Evolutionary conservation across 2,329 filamentous ascomycete species (phyloP).

Genomic region (Orbilia ellipsospora): DNA sequence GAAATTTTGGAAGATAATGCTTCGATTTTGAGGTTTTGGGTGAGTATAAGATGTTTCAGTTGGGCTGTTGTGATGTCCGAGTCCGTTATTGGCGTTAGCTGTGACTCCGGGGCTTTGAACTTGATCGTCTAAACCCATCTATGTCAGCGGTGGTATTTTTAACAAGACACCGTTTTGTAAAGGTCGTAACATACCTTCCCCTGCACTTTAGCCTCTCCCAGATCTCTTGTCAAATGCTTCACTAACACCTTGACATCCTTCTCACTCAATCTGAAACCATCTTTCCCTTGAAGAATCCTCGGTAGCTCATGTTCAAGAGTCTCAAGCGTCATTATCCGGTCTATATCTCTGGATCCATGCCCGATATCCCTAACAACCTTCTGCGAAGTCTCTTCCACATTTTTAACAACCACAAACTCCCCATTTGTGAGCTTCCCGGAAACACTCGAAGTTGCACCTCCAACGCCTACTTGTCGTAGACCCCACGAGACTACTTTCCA

Average conservation of each 20-base stretch:
- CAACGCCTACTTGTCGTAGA: constrained; percentile 55
- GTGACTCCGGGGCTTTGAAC: constrained; percentile 71
- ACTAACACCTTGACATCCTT: constrained; percentile 77
- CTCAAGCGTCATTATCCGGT: constrained; percentile 74
- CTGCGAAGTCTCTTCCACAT: constrained; percentile 71
- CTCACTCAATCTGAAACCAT: constrained; percentile 68
- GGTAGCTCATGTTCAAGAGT: constrained; percentile 72
- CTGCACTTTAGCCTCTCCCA: constrained; percentile 66
- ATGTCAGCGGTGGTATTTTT: constrained; percentile 63
- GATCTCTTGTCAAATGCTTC: constrained; percentile 76
- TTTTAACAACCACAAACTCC: constrained; percentile 67
- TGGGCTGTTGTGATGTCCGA: constrained; percentile 86
- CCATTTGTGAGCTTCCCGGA: constrained; percentile 62
- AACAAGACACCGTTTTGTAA: constrained; percentile 12
- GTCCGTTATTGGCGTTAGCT: constrained; percentile 71
- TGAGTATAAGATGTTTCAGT: constrained; percentile 76
- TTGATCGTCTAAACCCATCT: constrained; percentile 76
- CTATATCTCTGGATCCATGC: constrained; percentile 68
- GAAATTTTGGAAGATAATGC: constrained; percentile 70
- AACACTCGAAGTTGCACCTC: constrained; percentile 27
- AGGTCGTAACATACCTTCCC: constrained; percentile 60
- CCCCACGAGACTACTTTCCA: constrained; percentile 58
- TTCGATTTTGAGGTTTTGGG: constrained; percentile 75
- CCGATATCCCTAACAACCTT: constrained; percentile 66
- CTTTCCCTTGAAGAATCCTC: constrained; percentile 64